Evolutionary conservation across 208 protist genomes (phyloP), one percentile per base, ranked within the genome.

Genomic region (Trypanosomatidae sp.): DNA sequence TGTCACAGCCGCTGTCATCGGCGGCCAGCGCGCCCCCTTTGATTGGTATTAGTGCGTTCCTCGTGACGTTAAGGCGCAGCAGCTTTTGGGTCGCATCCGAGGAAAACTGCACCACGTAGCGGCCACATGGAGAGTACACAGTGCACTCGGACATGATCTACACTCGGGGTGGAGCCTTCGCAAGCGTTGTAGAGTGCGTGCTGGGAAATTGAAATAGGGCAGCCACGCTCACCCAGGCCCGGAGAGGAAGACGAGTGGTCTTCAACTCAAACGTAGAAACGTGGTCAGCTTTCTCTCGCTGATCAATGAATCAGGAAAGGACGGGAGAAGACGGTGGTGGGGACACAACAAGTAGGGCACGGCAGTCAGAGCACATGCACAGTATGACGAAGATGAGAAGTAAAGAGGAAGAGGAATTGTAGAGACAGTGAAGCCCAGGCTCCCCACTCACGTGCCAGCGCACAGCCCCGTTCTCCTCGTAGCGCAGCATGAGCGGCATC

Each of bases 101-200:
- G 60, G 19, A 66, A 71, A 91, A 91, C 60, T 82, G 74, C 25
- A 95, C 85, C 39, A 82, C 41, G 74, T 90, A 95, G 62, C 87
- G 82, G 13, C 89, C 91, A 59, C 89, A 95, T 22, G 88, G 87
- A 6, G 89, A 86, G 69, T 83, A 84, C 25, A 95, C 91, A 59
- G 78, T 81, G 76, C 91, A 95, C 68, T 93, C 85, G 74, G 86
- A 41, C 60, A 78, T 70, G 13, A 56, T 36, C 25, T 22, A 28
- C 13, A 19, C 22, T 46, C 39, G 5, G n/a, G 60, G 7, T 13
- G 66, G 33, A 0, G 66, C 4, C 66, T 39, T 69, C 66, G 17
- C 50, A 12, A 19, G 49, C 33, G 30, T 46, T 22, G 6, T 17
- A 6, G 41, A 6, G 28, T 19, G 66, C n/a, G 28, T n/a, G 19